Evolutionary conservation across 345 rosid species (phyloP).

Genomic region (Populus alba): DNA sequence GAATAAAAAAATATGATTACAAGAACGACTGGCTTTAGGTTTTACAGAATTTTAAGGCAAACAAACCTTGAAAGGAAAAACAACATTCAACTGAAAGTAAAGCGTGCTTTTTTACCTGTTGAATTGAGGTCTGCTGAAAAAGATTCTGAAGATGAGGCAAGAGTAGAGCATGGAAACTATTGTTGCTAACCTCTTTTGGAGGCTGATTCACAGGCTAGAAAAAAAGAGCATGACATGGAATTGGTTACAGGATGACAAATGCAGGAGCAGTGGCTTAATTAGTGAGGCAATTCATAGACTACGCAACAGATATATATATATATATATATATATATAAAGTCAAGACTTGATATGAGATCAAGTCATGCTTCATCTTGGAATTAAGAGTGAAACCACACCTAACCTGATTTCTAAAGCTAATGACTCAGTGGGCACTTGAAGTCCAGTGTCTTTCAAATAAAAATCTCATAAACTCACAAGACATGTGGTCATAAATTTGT

Average conservation of each 20-base stretch:
- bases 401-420: background rate
- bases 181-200: slow-evolving; percentile 50
- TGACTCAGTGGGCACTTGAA: background rate
- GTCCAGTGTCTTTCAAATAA: background rate
- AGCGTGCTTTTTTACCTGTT: slow-evolving; percentile 55
- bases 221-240: background rate
- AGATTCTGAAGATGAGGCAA: slow-evolving; percentile 86
- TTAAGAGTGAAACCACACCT: background rate
- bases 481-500: background rate
- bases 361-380: background rate
- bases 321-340: no score
- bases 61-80: background rate
- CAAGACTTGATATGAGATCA: background rate
- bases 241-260: background rate
- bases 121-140: slow-evolving; percentile 77
- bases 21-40: background rate
- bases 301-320: background rate
- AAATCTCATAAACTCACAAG: background rate
- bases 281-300: background rate
- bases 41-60: background rate
- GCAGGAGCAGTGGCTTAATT: background rate
- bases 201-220: slow-evolving; percentile 58
- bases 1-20: slow-evolving; percentile 23
- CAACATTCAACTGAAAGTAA: background rate
- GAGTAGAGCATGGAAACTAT: slow-evolving; percentile 40